Conservation (phyloP, 768 basidiomycete genomes). For the Dacryopinax spathularia region DNA sequence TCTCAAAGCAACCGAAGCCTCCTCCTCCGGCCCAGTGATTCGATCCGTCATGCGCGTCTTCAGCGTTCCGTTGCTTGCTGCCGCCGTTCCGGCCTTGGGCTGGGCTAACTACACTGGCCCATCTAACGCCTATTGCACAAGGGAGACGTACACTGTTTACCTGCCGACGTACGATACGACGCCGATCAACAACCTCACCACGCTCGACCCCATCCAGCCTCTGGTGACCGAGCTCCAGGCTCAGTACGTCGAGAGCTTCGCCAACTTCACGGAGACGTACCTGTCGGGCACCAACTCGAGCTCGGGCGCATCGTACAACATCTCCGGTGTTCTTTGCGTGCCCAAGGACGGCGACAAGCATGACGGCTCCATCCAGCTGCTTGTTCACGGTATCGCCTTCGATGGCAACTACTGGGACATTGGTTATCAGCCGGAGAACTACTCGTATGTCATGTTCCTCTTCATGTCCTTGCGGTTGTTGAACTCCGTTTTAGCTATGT, state of each 20-base stretch:
- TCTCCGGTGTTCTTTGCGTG: slow-evolving; percentile 15
- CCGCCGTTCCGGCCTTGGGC: neutral
- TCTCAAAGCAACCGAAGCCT: too few relatives aligned
- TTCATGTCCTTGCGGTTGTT: neutral
- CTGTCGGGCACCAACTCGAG: neutral
- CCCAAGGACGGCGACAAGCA: slow-evolving; percentile 12
- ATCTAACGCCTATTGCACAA: neutral
- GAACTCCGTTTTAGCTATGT: slow-evolving; percentile 9
- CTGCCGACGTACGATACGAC: neutral
- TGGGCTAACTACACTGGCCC: neutral
- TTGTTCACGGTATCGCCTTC: slow-evolving; percentile 14
- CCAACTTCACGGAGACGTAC: neutral
- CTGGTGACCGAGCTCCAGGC: neutral
- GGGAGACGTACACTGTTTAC: neutral
- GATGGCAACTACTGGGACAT: slow-evolving; percentile 10
- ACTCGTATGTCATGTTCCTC: slow-evolving; percentile 3
- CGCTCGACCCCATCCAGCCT: neutral
- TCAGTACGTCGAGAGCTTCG: neutral
- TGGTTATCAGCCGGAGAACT: slow-evolving; percentile 3
- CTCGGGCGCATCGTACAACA: neutral
- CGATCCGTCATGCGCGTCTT: too few relatives aligned
- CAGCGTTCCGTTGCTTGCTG: too few relatives aligned
- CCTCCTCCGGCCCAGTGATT: too few relatives aligned
- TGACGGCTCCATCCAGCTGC: slow-evolving; percentile 9
- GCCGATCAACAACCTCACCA: neutral